Evolutionary conservation across 2,329 filamentous ascomycete genomes (phyloP).

Genomic region (Cercospora sojina): DNA sequence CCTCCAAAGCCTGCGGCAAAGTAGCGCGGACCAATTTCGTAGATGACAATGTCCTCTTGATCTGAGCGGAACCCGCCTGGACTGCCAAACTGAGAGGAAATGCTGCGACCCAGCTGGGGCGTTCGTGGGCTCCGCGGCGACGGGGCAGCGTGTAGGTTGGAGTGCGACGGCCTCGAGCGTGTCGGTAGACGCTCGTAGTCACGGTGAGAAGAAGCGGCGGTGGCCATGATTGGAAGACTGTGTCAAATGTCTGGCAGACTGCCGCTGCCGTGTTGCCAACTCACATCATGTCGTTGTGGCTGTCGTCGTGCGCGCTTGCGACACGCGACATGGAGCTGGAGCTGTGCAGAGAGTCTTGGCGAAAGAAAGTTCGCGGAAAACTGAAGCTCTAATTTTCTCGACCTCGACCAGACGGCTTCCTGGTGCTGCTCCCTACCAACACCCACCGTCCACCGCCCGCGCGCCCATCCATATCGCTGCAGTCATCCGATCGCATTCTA

Average conservation of each 20-base stretch:
- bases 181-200: constrained; percentile 15
- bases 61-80: constrained; percentile 58
- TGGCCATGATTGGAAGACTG: constrained; percentile 20
- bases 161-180: constrained; percentile 25
- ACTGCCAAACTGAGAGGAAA: constrained; percentile 58
- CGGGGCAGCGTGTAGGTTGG: constrained; percentile 10
- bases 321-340: background rate
- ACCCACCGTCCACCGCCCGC: background rate
- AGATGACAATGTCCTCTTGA: constrained; percentile 80
- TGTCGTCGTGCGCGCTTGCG: background rate
- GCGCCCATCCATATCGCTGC: constrained; percentile 12
- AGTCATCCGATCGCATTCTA: constrained; percentile 18
- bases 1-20: constrained; percentile 83
- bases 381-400: constrained; percentile 9
- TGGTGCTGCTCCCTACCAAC: background rate
- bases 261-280: background rate
- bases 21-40: constrained; percentile 79
- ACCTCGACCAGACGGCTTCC: background rate
- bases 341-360: constrained; percentile 2
- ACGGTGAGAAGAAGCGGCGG: constrained; percentile 15
- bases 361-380: constrained; percentile 8
- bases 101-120: constrained; percentile 62
- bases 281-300: constrained; percentile 5
- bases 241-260: background rate
- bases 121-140: constrained; percentile 42